These are phyloP conservation scores for Xylariaceae sp. DNA, from an alignment of 2,329 filamentous ascomycete genomes.

Conservation along the genomic window DNA sequence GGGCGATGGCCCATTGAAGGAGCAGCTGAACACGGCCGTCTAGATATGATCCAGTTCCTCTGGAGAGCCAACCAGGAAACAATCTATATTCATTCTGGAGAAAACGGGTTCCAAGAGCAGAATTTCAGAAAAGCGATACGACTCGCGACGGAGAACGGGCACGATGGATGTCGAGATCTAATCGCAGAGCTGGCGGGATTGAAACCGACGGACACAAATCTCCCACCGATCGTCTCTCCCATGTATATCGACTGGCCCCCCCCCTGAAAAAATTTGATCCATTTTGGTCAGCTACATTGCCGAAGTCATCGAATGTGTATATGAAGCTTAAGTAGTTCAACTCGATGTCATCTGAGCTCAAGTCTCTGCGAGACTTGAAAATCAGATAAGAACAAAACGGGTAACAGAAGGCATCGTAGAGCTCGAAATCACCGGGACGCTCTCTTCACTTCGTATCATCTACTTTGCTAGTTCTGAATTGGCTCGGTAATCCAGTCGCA, in stretches of 20 bases:
- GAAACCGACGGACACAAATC: background rate
- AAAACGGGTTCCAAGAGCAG: slow-evolving; percentile 5
- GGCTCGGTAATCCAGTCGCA: no score
- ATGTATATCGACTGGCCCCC: slow-evolving; percentile 12
- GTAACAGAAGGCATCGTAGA: no score
- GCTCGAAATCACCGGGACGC: no score
- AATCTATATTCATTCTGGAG: background rate
- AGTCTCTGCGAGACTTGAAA: no score
- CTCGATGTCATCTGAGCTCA: no score
- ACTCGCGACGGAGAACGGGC: slow-evolving; percentile 7
- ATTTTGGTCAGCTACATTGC: no score
- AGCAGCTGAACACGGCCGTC: slow-evolving; percentile 15
- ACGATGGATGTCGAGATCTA: slow-evolving; percentile 10
- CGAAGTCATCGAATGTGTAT: no score
- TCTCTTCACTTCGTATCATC: no score
- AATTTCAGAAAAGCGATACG: slow-evolving; percentile 12
- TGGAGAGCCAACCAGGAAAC: slow-evolving; percentile 9
- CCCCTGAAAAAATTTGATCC: no score
- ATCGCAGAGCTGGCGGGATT: slow-evolving; percentile 7
- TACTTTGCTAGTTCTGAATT: no score
- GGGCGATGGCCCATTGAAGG: slow-evolving; percentile 20
- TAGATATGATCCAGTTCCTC: slow-evolving; percentile 19
- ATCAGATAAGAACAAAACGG: no score
- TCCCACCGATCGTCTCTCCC: slow-evolving; percentile 4
- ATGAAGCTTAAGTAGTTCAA: no score